phyloP scores from a whole-genome alignment of 2,329 filamentous ascomycete species.

The Paramyrothecium sp. region DNA sequence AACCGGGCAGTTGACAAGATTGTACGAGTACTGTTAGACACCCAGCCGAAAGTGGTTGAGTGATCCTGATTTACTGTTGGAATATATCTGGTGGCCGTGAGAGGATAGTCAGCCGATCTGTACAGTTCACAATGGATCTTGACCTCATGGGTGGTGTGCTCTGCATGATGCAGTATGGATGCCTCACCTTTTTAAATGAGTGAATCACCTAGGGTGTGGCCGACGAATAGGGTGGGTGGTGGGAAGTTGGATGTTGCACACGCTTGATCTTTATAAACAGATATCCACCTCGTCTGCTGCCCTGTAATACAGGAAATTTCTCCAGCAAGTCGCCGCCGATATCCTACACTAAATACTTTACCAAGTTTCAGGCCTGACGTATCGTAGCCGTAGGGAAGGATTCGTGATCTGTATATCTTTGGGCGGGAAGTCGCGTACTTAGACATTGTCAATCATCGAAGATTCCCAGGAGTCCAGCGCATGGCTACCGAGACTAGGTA shows the following conservation, averaged over 20 bases:
- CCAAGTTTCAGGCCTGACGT: constrained; percentile 13
- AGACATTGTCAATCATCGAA: constrained; percentile 18
- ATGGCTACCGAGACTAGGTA: constrained; percentile 25
- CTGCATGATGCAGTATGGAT: no score
- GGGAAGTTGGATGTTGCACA: no score
- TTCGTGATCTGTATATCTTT: constrained; percentile 15
- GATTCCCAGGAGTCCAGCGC: constrained; percentile 26
- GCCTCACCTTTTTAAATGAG: constrained; percentile 7
- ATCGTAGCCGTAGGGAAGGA: constrained; percentile 28
- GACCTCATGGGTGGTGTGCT: no score
- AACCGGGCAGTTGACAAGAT: no score
- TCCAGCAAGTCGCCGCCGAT: constrained; percentile 12
- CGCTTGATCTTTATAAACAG: no score
- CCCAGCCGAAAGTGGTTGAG: no score
- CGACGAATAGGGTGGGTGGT: constrained; percentile 5
- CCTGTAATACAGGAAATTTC: constrained; percentile 10
- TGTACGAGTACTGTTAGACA: no score
- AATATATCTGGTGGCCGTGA: no score
- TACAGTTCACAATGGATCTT: no score
- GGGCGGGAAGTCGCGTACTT: constrained; percentile 25
- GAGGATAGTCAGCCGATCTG: no score
- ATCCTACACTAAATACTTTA: constrained; percentile 16
- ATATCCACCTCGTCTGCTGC: constrained; percentile 6
- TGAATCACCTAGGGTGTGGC: constrained; percentile 6
- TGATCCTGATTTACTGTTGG: no score